A percentile compares a stretch with the other conserved stretches of the same genome.
Conservation (phyloP, 2,329 filamentous ascomycete genomes). For the Parastagonospora avenae region DNA sequence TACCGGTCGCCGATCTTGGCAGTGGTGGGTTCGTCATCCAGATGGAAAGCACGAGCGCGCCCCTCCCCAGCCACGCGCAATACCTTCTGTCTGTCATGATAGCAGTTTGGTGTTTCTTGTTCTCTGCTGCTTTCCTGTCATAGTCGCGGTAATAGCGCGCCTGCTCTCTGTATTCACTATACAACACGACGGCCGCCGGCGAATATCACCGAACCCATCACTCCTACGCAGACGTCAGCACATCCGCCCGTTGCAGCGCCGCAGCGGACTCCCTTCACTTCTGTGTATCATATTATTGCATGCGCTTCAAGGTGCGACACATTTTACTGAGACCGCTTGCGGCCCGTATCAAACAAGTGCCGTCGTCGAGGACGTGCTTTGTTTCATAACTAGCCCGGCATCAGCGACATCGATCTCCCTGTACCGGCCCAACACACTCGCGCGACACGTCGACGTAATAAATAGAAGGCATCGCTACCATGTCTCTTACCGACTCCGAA, state of each 20-base stretch:
- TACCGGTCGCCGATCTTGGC: constrained; percentile 14
- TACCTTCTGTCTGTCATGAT: constrained; percentile 17
- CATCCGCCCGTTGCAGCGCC: constrained; percentile 3
- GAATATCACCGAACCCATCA: constrained; percentile 10
- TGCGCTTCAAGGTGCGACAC: constrained; percentile 14
- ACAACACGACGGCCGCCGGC: background rate
- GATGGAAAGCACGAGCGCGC: constrained; percentile 14
- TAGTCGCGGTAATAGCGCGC: constrained; percentile 16
- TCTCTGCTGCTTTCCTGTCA: constrained; percentile 5
- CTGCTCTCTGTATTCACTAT: constrained; percentile 6
- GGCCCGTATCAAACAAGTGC: constrained; percentile 22
- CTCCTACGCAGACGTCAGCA: constrained; percentile 10
- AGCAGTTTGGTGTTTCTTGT: constrained; percentile 11
- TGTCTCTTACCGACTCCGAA: constrained; percentile 42
- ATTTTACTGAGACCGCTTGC: constrained; percentile 22
- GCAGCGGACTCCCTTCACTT: constrained; percentile 24
- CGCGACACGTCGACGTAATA: constrained; percentile 16
- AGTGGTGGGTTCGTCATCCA: constrained; percentile 20
- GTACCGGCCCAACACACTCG: constrained; percentile 24
- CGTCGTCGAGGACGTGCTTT: constrained; percentile 34
- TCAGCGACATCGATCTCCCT: constrained; percentile 12
- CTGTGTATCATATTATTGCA: constrained; percentile 24
- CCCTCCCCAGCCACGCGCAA: constrained; percentile 24
- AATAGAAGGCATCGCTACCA: constrained; percentile 15
- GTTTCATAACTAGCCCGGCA: constrained; percentile 30